These are phyloP conservation scores for Sherardia arvensis DNA, from an alignment of 257 asterid species.

Conservation along the genomic window DNA sequence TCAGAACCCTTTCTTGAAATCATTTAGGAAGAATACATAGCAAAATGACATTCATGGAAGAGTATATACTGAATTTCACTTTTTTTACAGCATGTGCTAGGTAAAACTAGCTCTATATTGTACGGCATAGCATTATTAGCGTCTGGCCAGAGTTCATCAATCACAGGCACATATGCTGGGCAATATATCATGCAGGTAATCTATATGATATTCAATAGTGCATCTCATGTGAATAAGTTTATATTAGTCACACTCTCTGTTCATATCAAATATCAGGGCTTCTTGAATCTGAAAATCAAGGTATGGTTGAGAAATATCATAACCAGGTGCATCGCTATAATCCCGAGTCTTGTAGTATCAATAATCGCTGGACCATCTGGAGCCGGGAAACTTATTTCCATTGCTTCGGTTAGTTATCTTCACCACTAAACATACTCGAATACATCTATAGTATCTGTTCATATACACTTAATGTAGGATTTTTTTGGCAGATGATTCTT, in stretches of 20 bases:
- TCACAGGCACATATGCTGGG: constrained; percentile 94
- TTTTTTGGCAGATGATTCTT: constrained; percentile 57
- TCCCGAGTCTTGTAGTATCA: constrained; percentile 75
- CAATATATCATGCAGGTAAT: constrained; percentile 88
- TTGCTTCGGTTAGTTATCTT: constrained; percentile 62
- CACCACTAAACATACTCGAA: background rate
- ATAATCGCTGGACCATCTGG: constrained; percentile 81
- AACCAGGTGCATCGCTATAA: constrained; percentile 79
- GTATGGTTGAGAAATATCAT: constrained; percentile 60
- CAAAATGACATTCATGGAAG: background rate
- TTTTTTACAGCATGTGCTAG: constrained; percentile 58
- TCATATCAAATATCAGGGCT: constrained; percentile 38
- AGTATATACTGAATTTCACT: background rate
- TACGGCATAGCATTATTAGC: constrained; percentile 86
- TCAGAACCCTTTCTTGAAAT: constrained; percentile 1
- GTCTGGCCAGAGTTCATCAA: constrained; percentile 94
- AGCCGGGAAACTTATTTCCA: constrained; percentile 78
- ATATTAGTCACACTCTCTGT: background rate
- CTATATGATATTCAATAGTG: background rate
- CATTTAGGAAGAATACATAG: background rate
- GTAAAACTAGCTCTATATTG: constrained; percentile 62
- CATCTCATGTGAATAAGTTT: background rate
- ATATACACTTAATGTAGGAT: background rate
- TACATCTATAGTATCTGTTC: background rate
- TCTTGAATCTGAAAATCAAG: constrained; percentile 70